Evolutionary conservation across 257 asterid species (phyloP), one percentile per base, ranked within the genome.

Genomic region (Solanum infundibuliforme): DNA sequence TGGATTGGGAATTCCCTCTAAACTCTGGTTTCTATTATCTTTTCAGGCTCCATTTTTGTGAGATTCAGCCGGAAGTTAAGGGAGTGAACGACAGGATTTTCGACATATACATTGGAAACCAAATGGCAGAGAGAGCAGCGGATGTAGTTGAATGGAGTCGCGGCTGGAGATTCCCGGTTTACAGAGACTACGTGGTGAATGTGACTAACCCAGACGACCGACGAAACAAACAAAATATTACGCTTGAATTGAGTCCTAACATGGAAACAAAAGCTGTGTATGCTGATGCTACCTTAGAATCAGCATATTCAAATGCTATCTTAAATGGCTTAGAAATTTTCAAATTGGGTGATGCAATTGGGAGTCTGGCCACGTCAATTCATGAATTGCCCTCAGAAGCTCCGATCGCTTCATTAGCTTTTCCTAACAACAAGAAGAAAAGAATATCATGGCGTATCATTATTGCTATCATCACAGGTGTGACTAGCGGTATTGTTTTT

Each of bases 251-350:
- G 89, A 29, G 14, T n/a, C 95, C 96, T 6, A 10, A 20, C 73
- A 0, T 0, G 12, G 18, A 14, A 4, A 0, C 16, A 16, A 1
- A 0, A 0, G 52, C 94, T 5, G 0, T 0, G 13, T 90, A 39
- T n/a, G 48, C 48, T 41, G 0, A 41, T 41, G 14, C 0, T 41
- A 41, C 13, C 48, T 41, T 11, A 10, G 48, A 0, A 41, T 10
- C 14, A 41, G 1, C 5, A 0, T 41, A 41, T 41, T 41, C 48
- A 0, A 90, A 4, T 69, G 93, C 91, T 10, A 35, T 92, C 69
- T 91, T 95, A 66, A 95, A 94, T 79, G 98, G 98, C 4, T 66
- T 94, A 1, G 98, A 94, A 87, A 91, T 95, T 23, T 94, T 93
- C 89, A 95, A 91, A 83, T 85, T 95, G 48, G 14, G 14, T 11